A percentile compares a stretch with the other conserved stretches of the same genome.
Conservation (phyloP, 164 flowering plant species). For the Litsea cubeba region DNA sequence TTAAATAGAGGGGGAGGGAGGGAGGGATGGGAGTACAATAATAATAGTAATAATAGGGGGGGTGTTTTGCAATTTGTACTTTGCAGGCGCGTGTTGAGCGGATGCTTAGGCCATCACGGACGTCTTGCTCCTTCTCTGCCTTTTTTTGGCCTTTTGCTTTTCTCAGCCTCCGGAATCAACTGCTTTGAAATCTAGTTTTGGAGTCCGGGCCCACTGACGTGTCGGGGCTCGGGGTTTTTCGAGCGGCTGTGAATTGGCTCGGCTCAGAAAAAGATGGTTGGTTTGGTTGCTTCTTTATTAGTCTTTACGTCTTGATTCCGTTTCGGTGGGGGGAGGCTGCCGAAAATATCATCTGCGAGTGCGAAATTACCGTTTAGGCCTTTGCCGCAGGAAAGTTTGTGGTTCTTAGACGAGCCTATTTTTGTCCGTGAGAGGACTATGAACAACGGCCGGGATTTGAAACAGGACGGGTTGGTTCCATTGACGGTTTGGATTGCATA, state of each 20-base stretch:
- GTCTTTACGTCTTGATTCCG: background rate
- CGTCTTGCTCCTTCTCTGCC: slow-evolving; percentile 15
- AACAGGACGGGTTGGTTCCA: no score
- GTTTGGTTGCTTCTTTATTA: no score
- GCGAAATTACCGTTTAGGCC: no score
- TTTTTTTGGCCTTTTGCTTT: slow-evolving; percentile 24
- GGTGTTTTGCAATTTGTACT: no score
- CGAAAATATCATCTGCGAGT: no score
- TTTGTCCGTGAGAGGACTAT: no score
- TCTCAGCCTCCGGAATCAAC: slow-evolving; percentile 13
- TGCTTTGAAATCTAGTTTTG: slow-evolving; percentile 27
- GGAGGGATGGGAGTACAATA: background rate
- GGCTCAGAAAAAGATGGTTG: background rate
- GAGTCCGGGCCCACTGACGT: slow-evolving; percentile 23
- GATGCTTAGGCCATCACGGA: slow-evolving; percentile 17
- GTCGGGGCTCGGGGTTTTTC: background rate
- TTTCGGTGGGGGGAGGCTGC: no score
- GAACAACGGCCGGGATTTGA: no score
- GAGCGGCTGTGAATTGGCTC: background rate
- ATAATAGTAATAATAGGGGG: background rate
- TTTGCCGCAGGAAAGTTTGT: no score
- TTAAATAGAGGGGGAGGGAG: slow-evolving; percentile 8
- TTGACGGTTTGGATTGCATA: no score
- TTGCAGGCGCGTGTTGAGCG: slow-evolving; percentile 38
- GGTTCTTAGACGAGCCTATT: no score